Evolutionary conservation across 805 yeast genomes (phyloP), one percentile per base, ranked within the genome.

Genomic region (Ogataea ramenticola): DNA sequence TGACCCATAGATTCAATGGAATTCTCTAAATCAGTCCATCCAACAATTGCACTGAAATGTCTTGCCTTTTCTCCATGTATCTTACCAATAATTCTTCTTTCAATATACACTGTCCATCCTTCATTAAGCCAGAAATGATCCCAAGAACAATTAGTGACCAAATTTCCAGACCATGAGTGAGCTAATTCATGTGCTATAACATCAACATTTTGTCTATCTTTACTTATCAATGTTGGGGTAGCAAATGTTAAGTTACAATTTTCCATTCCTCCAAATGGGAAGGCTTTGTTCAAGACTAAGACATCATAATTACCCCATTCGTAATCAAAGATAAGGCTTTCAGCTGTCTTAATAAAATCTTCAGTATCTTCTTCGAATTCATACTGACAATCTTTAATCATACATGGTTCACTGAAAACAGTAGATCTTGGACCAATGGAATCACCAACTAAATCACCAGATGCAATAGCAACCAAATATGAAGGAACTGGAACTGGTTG

Each of bases 201-300:
- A 54, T 85, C 89, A 17, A 88, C 88, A 50, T 88, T 86, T 45
- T 86, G 81, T 46, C 90, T 73, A 63, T 88, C 96, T 34, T 90
- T 89, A 15, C 90, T 77, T 36, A 89, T 77, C 48, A 89, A 70
- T 2, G 96, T 88, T 39, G 96, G 96, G 0, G 96, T 87, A 9
- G 89, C 90, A 64, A 87, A 87, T 1, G 96, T 87, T 62, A 87
- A 79, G 57, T 88, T 87, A 47, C 96, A 95, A 57, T 87, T 86
- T 66, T 89, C 96, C 96, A 89, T 89, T 43, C 96, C 96, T 49
- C 96, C 96, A 56, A 86, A 89, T 3, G 96, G 95, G 65, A 77
- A 74, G 8, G 79, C 77, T 43, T 81, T 75, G 2, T 95, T 96
- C 50, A 88, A 75, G 29, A 89, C 80, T 35, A 89, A 70, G 27